Evolutionary conservation across 805 yeast species (phyloP).

Genomic region (Lachancea kluyveri): DNA sequence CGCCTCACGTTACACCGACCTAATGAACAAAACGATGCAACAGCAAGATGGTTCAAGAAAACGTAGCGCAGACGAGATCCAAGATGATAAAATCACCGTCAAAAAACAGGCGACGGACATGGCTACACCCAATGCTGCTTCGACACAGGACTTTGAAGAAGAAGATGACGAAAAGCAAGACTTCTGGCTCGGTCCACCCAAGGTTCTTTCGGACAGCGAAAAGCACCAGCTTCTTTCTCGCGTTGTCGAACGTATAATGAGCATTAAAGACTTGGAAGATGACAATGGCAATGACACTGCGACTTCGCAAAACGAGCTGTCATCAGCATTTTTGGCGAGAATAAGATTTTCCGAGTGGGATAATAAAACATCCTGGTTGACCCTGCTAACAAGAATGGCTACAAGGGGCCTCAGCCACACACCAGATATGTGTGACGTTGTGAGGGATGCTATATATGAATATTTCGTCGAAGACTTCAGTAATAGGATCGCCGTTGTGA

Average conservation of each 20-base stretch:
- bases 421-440: conserved; percentile 46
- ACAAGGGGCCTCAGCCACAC: conserved; percentile 63
- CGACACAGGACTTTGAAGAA: conserved; percentile 10
- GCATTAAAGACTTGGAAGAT: conserved; percentile 16
- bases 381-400: conserved; percentile 67
- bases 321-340: conserved; percentile 17
- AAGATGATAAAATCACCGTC: conserved; percentile 7
- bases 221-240: conserved; percentile 52
- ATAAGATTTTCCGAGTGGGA: conserved; percentile 44
- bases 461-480: conserved; percentile 72
- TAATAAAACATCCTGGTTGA: conserved; percentile 68
- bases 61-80: conserved; percentile 19
- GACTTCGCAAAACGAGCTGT: neutral
- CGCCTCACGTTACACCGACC: conserved; percentile 54
- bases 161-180: conserved; percentile 12
- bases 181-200: conserved; percentile 36
- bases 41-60: conserved; percentile 8
- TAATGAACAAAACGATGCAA: conserved; percentile 25
- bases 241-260: conserved; percentile 37
- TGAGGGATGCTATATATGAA: conserved; percentile 65
- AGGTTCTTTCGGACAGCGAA: conserved; percentile 42
- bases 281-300: conserved; percentile 7
- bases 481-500: conserved; percentile 61
- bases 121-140: too few relatives aligned
- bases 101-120: conserved; percentile 11